Conservation (phyloP, 345 rosid genomes). For the Garcia nutans region DNA sequence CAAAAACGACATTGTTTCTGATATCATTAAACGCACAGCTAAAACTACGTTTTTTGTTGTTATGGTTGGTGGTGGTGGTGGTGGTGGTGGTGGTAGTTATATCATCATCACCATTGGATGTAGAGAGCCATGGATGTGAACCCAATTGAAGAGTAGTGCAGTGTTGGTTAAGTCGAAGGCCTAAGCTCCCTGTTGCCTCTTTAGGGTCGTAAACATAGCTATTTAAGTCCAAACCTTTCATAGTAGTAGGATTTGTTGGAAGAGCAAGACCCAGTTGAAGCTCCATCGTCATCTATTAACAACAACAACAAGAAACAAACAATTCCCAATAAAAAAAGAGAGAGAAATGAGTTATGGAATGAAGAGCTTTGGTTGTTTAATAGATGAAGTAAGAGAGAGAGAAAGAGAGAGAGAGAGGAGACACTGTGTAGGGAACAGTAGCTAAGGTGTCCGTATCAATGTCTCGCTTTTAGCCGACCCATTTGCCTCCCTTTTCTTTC, state of each 20-base stretch:
- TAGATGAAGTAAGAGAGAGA: not conserved
- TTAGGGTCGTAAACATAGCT: constrained; percentile 6
- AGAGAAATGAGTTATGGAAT: not conserved
- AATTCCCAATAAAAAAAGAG: not conserved
- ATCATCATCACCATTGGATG: not conserved
- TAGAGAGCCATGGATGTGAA: not conserved
- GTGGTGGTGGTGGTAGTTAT: not conserved
- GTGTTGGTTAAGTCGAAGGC: not conserved
- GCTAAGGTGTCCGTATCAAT: constrained; percentile 19
- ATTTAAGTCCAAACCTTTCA: constrained; percentile 33
- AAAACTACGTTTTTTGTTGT: constrained; percentile 18
- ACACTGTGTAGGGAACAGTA: constrained; percentile 24
- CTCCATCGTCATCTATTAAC: constrained; percentile 27
- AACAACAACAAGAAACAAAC: constrained; percentile 14
- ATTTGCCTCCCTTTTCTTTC: constrained; percentile 10
- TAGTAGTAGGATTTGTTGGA: constrained; percentile 15
- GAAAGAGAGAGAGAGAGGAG: constrained; percentile 11
- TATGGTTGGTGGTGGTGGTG: no score
- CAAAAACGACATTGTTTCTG: not conserved
- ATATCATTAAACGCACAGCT: constrained; percentile 21
- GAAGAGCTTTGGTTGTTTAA: constrained; percentile 2
- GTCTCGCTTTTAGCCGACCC: constrained; percentile 36
- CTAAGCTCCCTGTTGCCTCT: not conserved
- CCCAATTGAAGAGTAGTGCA: not conserved
- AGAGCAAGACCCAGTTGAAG: constrained; percentile 49